phyloP scores from a whole-genome alignment of 768 basidiomycete genomes.

The Phaeotremella skinneri region DNA sequence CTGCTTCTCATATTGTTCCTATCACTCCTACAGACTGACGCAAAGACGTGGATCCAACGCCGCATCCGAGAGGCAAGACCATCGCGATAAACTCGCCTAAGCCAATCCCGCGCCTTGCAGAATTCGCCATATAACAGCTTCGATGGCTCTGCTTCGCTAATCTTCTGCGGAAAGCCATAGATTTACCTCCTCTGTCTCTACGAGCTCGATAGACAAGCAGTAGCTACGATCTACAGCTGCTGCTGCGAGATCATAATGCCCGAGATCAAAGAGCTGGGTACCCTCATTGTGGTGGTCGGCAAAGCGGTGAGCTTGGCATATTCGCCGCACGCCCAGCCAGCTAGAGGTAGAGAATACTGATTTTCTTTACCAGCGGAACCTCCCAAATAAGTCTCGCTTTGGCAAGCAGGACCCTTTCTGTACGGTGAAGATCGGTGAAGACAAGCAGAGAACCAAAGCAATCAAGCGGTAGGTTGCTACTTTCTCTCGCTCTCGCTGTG shows the following conservation, averaged over 20 bases:
- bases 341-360: constrained; percentile 10
- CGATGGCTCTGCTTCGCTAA: too few relatives aligned
- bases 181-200: too few relatives aligned
- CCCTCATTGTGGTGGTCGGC: constrained; percentile 77
- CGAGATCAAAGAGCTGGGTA: constrained; percentile 66
- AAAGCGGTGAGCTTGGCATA: constrained; percentile 68
- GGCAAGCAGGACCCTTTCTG: constrained; percentile 90
- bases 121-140: too few relatives aligned
- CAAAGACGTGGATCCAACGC: too few relatives aligned
- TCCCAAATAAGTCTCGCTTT: constrained; percentile 77
- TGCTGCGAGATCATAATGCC: constrained; percentile 4
- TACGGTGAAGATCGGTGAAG: constrained; percentile 63
- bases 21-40: too few relatives aligned
- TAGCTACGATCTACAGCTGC: too few relatives aligned
- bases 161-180: too few relatives aligned
- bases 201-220: too few relatives aligned
- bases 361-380: constrained; percentile 56
- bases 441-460: constrained; percentile 66
- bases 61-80: too few relatives aligned
- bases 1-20: too few relatives aligned
- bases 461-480: constrained; percentile 58
- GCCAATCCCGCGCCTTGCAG: too few relatives aligned
- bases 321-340: constrained; percentile 27
- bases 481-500: neutral
- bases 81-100: too few relatives aligned